These are phyloP conservation scores for Nematocida ironsii DNA, from an alignment of 371 early-diverging fungal species.

Conservation along the genomic window DNA sequence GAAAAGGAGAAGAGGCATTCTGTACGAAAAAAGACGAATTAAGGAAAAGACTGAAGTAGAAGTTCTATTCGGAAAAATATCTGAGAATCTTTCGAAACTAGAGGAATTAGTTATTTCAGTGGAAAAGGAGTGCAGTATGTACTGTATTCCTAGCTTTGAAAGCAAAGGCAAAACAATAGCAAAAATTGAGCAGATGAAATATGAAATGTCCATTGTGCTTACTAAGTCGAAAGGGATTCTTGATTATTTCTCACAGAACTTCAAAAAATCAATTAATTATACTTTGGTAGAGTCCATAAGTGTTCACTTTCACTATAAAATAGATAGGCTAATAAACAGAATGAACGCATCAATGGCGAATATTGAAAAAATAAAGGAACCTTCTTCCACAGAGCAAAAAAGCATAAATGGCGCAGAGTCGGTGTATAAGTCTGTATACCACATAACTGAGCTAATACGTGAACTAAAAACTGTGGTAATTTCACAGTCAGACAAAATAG, in stretches of 20 bases:
- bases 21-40: neutral
- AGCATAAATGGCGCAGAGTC: conserved; percentile 1
- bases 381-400: neutral
- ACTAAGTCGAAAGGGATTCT: conserved; percentile 40
- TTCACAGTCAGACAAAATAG: conserved; percentile 61
- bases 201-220: conserved; percentile 32
- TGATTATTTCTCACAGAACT: conserved; percentile 31
- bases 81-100: neutral
- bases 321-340: conserved; percentile 18
- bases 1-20: conserved; percentile 2
- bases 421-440: conserved; percentile 54
- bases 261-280: conserved; percentile 37
- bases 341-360: conserved; percentile 25
- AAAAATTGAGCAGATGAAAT: conserved; percentile 21
- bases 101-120: conserved; percentile 12
- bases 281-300: conserved; percentile 45
- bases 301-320: conserved; percentile 54
- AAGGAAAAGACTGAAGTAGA: conserved; percentile 51
- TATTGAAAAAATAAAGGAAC: conserved; percentile 9
- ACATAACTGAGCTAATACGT: conserved; percentile 30
- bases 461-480: conserved; percentile 55
- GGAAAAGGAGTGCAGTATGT: conserved; percentile 50
- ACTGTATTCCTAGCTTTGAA: conserved; percentile 40
- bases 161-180: conserved; percentile 18
- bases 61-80: conserved; percentile 27